Evolutionary conservation across 2,329 filamentous ascomycete genomes (phyloP).

Genomic region (Pyrenochaeta sp.): DNA sequence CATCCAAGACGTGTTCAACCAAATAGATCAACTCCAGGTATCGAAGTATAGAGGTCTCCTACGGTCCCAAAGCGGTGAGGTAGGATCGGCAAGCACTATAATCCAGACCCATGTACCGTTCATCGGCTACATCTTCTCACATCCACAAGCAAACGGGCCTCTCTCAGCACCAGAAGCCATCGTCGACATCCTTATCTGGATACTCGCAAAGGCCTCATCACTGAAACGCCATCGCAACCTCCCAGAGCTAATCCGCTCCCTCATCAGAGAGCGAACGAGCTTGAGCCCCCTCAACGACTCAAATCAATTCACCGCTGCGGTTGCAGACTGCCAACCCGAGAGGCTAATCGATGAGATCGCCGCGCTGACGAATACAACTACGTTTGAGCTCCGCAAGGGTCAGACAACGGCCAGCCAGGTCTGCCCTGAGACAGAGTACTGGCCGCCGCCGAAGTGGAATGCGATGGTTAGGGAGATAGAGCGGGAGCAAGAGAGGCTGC

Average conservation of each 20-base stretch:
- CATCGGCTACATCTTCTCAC: not conserved
- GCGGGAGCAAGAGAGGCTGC: not conserved
- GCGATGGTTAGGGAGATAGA: not conserved
- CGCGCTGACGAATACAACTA: constrained; percentile 2
- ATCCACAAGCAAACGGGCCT: not conserved
- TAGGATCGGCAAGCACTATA: not conserved
- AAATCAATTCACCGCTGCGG: not conserved
- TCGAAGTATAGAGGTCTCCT: constrained; percentile 3
- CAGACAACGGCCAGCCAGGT: constrained; percentile 1
- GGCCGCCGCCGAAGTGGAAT: constrained; percentile 3
- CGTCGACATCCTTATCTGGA: not conserved
- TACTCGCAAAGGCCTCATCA: not conserved
- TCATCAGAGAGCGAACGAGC: not conserved
- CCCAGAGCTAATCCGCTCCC: not conserved
- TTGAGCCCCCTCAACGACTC: not conserved
- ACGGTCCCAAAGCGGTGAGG: not conserved
- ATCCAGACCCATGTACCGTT: not conserved
- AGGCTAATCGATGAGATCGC: constrained; percentile 3
- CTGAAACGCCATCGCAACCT: not conserved
- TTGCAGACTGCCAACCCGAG: not conserved
- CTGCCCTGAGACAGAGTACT: not conserved
- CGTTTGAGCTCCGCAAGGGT: not conserved
- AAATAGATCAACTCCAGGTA: not conserved
- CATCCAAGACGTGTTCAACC: not conserved
- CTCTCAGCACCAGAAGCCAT: not conserved